Base-by-base conservation (phyloP, 306 rosid genomes). In the Ammopiptanthus mongolicus region DNA sequence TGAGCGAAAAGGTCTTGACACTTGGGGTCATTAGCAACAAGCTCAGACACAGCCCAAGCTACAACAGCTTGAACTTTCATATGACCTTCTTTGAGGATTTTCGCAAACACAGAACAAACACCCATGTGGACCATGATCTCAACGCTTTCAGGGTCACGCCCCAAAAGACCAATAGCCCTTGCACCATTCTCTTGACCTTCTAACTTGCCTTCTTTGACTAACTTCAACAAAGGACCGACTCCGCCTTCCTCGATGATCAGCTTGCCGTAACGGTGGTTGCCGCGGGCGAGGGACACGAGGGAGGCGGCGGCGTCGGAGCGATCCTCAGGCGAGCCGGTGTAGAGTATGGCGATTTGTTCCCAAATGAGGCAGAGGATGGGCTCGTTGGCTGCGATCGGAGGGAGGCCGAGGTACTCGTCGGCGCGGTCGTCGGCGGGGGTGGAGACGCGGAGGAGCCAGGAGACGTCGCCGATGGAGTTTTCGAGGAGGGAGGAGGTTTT, bases 1-100 rank as follows among this genome's bases (percentile, higher is more conserved):
- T 95, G 98, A 3, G 87, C 91, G 60, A 95, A 95, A 28, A 88
- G 85, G 80, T 95, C 98, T 79, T 95, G 98, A 48, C 90, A 95
- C 60, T 85, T 87, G 5, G 97, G 93, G 75, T 85, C 64, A 58
- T 87, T 87, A 0, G 86, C 86, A 0, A 77, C 91, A 12, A 95
- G 86, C 75, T 95, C 97, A 6, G 98, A 89, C 14, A 90, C 87
- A 8, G 98, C 95, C 90, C 86, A 87, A 0, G 95, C 98, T 55
- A 88, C 98, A 46, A 81, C 82, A 2, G 81, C 74, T 58, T 93
- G 98, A 5, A 87, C 95, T 55, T 87, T 90, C 98, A 93, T 93
- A 3, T 88, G 90, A 58, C 97, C 96, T 65, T 93, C 97, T 73
- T 90, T 93, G 7, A 93, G 97, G 22, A 87, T 70, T 41, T 88